A percentile compares a stretch with the other conserved stretches of the same genome.
Evolutionary conservation across 1,284 basidiomycete genomes (phyloP).

Genomic region (Agroathelia rolfsii): DNA sequence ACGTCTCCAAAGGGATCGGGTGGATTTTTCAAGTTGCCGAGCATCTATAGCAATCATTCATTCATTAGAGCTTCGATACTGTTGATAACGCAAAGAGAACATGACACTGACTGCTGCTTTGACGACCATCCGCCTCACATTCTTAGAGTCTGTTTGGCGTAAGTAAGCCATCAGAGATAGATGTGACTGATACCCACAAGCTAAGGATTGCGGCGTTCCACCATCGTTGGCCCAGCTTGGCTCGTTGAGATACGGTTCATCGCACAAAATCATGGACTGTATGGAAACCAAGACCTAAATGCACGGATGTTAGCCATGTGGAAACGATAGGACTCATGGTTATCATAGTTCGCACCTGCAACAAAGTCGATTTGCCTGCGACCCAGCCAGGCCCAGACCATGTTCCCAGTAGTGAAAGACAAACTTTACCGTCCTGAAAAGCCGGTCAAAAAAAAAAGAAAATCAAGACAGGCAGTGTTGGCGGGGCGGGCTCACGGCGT

Average conservation of each 20-base stretch:
- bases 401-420: constrained; percentile 82
- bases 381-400: constrained; percentile 90
- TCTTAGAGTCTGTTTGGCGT: constrained; percentile 58
- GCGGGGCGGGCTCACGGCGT: no score
- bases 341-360: constrained; percentile 43
- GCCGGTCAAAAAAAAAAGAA: constrained; percentile 6
- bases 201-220: constrained; percentile 63
- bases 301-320: constrained; percentile 5
- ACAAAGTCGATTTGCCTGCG: constrained; percentile 72
- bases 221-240: constrained; percentile 72
- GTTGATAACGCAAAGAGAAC: constrained; percentile 5
- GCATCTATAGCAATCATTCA: constrained; percentile 54
- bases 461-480: not conserved
- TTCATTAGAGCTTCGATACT: constrained; percentile 8
- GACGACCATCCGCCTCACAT: constrained; percentile 82
- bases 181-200: constrained; percentile 40
- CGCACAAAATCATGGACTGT: constrained; percentile 86
- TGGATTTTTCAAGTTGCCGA: constrained; percentile 73
- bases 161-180: constrained; percentile 8
- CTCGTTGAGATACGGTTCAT: constrained; percentile 85
- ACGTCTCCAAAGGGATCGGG: constrained; percentile 77
- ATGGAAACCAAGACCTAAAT: constrained; percentile 80
- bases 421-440: constrained; percentile 79
- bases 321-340: constrained; percentile 1
- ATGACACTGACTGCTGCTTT: constrained; percentile 60